Evolutionary conservation across 441 rosid species (phyloP).

Genomic region (Eruca vesicaria): DNA sequence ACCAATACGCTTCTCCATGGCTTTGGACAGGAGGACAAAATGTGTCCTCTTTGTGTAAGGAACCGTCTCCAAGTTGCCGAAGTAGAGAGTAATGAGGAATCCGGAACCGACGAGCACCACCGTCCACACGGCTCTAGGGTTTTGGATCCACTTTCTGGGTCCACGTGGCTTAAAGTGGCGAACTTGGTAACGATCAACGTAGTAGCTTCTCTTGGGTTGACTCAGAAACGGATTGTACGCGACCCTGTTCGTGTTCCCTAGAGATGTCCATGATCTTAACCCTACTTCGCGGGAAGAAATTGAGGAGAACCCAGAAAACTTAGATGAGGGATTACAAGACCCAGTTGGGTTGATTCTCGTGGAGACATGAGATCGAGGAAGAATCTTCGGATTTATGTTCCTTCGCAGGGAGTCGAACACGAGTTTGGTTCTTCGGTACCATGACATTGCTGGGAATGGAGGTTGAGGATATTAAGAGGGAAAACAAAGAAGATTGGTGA

Average conservation of each 20-base stretch:
- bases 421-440: conserved; percentile 40
- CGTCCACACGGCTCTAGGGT: conserved; percentile 50
- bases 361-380: conserved; percentile 35
- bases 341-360: conserved; percentile 36
- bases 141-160: conserved; percentile 61
- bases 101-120: conserved; percentile 68
- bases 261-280: conserved; percentile 21
- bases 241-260: conserved; percentile 16
- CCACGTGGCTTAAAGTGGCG: conserved; percentile 81
- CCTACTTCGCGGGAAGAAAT: conserved; percentile 40
- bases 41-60: conserved; percentile 85
- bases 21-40: conserved; percentile 72
- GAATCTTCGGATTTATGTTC: conserved; percentile 36
- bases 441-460: conserved; percentile 23
- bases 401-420: conserved; percentile 49
- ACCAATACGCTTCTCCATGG: conserved; percentile 64
- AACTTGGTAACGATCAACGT: conserved; percentile 63
- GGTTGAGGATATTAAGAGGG: neutral
- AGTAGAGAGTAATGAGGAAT: conserved; percentile 53
- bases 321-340: conserved; percentile 36
- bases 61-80: conserved; percentile 76
- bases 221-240: conserved; percentile 32
- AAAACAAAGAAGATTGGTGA: neutral
- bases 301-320: conserved; percentile 45
- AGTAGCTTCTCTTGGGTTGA: conserved; percentile 56